Conservation (phyloP, 371 early-diverging fungal genomes). For the Rhizopus delemar region DNA sequence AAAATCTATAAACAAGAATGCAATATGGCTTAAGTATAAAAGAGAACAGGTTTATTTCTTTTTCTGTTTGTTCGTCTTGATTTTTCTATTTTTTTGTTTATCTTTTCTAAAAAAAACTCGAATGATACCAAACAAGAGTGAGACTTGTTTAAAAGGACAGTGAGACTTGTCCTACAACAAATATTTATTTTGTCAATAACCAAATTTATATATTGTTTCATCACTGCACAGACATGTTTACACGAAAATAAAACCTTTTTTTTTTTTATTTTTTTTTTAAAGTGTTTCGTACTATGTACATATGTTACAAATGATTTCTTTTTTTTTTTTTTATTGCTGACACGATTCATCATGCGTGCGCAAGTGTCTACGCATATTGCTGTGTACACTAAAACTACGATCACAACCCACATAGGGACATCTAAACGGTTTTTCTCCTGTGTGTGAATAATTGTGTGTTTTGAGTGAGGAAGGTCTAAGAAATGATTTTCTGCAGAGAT, state of each 20-base stretch:
- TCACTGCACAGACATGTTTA: constrained; percentile 4
- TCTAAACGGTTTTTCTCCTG: constrained; percentile 73
- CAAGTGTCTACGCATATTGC: constrained; percentile 75
- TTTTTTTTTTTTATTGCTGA: constrained; percentile 3
- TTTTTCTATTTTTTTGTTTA: too few relatives aligned
- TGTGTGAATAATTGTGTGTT: constrained; percentile 74
- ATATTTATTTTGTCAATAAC: background rate
- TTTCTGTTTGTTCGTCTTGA: too few relatives aligned
- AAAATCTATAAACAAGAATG: too few relatives aligned
- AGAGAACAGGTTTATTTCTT: too few relatives aligned
- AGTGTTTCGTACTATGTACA: background rate
- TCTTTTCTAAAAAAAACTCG: too few relatives aligned
- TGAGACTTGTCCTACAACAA: background rate
- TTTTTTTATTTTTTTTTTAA: too few relatives aligned
- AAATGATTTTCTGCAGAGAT: constrained; percentile 32
- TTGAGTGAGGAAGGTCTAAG: constrained; percentile 49
- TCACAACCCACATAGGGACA: constrained; percentile 67
- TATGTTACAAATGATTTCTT: background rate
- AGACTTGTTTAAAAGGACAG: too few relatives aligned
- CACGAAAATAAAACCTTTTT: background rate
- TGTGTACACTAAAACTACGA: constrained; percentile 72
- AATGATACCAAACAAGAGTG: too few relatives aligned
- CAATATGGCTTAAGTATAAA: too few relatives aligned
- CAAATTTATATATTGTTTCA: background rate
- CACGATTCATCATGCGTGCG: constrained; percentile 43